Percentiles rank a stretch among this genome's conserved stretches.
phyloP scores from a whole-genome alignment of 164 flowering plant species.

The Paratinospora sagittata region DNA sequence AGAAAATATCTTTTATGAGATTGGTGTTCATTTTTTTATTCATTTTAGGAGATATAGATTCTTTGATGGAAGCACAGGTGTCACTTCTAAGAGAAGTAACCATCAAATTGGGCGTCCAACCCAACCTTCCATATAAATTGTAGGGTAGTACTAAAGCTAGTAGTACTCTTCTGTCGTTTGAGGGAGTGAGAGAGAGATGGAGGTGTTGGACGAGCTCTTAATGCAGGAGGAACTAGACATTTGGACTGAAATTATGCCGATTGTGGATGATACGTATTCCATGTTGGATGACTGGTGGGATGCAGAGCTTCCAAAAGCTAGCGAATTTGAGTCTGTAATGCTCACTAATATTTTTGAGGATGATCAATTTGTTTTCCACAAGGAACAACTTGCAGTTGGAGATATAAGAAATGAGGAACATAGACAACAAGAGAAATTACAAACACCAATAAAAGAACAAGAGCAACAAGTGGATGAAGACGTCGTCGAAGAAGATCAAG shows the following conservation, averaged over 20 bases:
- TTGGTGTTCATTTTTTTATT: no score
- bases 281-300: neutral
- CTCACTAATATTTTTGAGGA: neutral
- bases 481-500: neutral
- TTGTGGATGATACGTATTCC: neutral
- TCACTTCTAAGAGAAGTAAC: no score
- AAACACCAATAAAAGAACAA: neutral
- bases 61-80: no score
- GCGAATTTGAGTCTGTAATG: neutral
- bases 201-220: conserved; percentile 1
- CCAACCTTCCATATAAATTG: no score
- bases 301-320: neutral
- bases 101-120: no score
- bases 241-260: neutral
- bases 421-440: neutral
- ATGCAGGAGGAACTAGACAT: neutral
- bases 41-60: no score
- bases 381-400: neutral
- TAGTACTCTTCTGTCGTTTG: no score
- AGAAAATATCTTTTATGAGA: no score
- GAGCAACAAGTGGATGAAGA: neutral
- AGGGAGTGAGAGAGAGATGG: no score
- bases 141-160: no score
- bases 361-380: neutral
- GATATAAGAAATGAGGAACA: neutral